A percentile compares a stretch with the other conserved stretches of the same genome.
Evolutionary conservation across 2,329 filamentous ascomycete species (phyloP).

Genomic region (Neonectria ditissima): DNA sequence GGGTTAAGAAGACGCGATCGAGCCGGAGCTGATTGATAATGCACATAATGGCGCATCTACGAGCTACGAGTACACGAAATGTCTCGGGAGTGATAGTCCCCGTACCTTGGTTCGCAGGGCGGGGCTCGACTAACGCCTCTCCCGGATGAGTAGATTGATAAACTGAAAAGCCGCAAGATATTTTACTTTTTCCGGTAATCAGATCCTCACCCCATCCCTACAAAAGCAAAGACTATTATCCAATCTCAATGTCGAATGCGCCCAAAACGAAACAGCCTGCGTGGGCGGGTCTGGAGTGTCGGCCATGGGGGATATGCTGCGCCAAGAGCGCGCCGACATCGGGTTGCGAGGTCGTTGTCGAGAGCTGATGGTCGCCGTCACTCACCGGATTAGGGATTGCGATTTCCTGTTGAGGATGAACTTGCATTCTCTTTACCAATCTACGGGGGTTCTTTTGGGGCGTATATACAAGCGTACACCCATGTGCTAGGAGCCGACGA

Average conservation of each 20-base stretch:
- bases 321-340: constrained; percentile 24
- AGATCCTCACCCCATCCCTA: not conserved
- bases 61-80: not conserved
- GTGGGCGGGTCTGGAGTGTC: constrained; percentile 4
- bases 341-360: constrained; percentile 5
- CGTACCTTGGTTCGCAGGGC: not conserved
- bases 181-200: not conserved
- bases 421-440: not conserved
- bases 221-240: constrained; percentile 18
- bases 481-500: not conserved
- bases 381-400: not conserved
- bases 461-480: not conserved
- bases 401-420: constrained; percentile 6
- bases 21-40: not conserved
- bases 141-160: not conserved
- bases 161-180: not conserved
- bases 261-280: constrained; percentile 20
- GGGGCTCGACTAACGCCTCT: not conserved
- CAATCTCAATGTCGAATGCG: constrained; percentile 14
- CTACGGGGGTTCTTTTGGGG: no score
- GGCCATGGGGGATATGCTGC: constrained; percentile 11
- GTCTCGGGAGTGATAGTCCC: constrained; percentile 5
- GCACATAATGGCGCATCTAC: not conserved
- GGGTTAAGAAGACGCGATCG: not conserved
- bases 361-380: not conserved